Percentiles rank a stretch among this genome's conserved stretches.
Conservation (phyloP, 1,284 basidiomycete genomes). For the Tausonia pullulans region DNA sequence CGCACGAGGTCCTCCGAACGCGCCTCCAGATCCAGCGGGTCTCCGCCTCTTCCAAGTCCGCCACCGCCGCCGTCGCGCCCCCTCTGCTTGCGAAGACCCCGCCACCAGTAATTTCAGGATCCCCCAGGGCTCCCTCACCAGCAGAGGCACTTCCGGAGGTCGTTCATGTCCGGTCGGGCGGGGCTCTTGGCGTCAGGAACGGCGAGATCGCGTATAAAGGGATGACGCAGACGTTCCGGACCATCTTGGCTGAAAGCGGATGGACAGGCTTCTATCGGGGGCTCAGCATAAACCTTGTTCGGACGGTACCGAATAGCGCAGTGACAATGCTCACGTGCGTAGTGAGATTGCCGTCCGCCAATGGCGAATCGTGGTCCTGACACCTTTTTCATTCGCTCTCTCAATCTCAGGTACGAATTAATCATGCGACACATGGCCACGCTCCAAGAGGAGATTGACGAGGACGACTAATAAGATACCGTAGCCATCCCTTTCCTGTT, state of each 20-base stretch:
- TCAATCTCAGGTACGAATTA: slow-evolving; percentile 34
- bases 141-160: no score
- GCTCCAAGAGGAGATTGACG: not conserved
- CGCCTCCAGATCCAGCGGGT: slow-evolving; percentile 64
- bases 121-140: no score
- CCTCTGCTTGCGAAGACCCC: not conserved
- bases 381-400: not conserved
- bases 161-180: not conserved
- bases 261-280: slow-evolving; percentile 82
- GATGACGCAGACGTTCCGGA: slow-evolving; percentile 56
- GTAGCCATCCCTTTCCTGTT: not conserved
- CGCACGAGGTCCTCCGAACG: slow-evolving; percentile 89
- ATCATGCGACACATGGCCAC: slow-evolving; percentile 35
- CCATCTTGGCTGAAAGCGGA: slow-evolving; percentile 67
- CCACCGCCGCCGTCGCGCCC: not conserved
- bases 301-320: slow-evolving; percentile 87
- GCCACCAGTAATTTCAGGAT: no score
- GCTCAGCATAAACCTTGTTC: slow-evolving; percentile 73
- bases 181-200: slow-evolving; percentile 18
- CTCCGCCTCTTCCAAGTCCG: slow-evolving; percentile 17
- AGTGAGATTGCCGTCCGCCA: not conserved
- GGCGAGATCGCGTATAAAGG: slow-evolving; percentile 39
- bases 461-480: not conserved
- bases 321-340: slow-evolving; percentile 89
- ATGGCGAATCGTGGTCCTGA: not conserved